Evolutionary conservation across 2,329 filamentous ascomycete species (phyloP).

Genomic region (Tolypocladium endophyticum): DNA sequence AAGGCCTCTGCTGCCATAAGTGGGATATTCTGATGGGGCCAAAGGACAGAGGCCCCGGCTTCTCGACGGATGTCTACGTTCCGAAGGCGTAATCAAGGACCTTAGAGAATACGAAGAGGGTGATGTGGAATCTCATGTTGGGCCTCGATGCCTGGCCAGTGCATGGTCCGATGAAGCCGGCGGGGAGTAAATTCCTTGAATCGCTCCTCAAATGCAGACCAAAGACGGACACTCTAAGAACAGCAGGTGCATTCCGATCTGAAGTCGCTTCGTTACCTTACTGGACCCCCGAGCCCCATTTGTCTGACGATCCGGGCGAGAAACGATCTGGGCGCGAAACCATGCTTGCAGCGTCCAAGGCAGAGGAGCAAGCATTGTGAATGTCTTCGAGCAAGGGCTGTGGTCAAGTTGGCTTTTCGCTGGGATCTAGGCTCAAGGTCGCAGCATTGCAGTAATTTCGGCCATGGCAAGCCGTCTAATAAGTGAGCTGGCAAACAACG

Average conservation of each 20-base stretch:
- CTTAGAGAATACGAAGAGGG: neutral
- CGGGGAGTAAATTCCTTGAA: neutral
- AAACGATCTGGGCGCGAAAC: neutral
- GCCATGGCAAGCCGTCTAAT: neutral
- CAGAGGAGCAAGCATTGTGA: neutral
- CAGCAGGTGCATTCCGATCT: neutral
- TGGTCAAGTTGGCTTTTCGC: neutral
- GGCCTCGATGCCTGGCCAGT: neutral
- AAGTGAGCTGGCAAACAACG: neutral
- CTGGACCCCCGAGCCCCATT: neutral
- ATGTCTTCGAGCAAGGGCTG: neutral
- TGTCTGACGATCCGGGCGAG: too few relatives aligned
- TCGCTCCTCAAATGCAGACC: neutral
- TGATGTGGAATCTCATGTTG: neutral
- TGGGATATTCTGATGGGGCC: neutral
- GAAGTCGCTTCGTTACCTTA: neutral
- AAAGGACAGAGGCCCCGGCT: neutral
- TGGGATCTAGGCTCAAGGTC: neutral
- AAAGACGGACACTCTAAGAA: neutral
- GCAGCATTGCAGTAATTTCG: neutral
- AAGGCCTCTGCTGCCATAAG: neutral
- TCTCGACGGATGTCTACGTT: neutral
- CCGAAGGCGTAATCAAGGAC: neutral
- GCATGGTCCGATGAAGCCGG: too few relatives aligned
- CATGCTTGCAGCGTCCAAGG: neutral